These are phyloP conservation scores for Penstemon barbatus DNA, from an alignment of 257 asterid genomes.

Conservation along the genomic window DNA sequence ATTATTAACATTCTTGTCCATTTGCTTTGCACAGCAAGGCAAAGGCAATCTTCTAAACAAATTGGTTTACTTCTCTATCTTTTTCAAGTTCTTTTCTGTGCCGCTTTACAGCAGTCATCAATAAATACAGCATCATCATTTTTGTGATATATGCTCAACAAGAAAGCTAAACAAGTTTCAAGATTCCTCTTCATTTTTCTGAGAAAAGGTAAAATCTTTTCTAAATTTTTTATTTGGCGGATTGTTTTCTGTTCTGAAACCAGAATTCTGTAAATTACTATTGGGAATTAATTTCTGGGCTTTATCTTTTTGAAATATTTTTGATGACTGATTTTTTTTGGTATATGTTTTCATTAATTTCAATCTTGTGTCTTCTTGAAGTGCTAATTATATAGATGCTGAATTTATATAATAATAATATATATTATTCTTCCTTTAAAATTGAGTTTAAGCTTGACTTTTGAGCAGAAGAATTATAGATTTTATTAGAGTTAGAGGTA, in stretches of 20 bases:
- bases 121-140: slow-evolving; percentile 26
- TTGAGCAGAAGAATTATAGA: neutral
- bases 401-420: too few species aligned
- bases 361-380: too few species aligned
- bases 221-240: slow-evolving; percentile 11
- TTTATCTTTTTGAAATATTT: neutral
- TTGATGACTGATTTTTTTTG: neutral
- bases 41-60: neutral
- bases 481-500: neutral
- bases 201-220: slow-evolving; percentile 28
- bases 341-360: neutral
- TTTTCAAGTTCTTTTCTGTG: slow-evolving; percentile 23
- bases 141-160: slow-evolving; percentile 6
- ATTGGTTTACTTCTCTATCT: slow-evolving; percentile 33
- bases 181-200: slow-evolving; percentile 21
- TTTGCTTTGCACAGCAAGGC: too few species aligned
- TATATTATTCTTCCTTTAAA: neutral
- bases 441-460: neutral
- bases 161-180: slow-evolving; percentile 2
- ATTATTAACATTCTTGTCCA: too few species aligned
- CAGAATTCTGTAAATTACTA: neutral
- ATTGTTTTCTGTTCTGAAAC: slow-evolving; percentile 8
- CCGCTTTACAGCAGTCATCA: slow-evolving; percentile 26
- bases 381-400: too few species aligned
- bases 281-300: neutral